Conservation (phyloP, 495 filamentous ascomycete species). For the Penicillium waksmanii region DNA sequence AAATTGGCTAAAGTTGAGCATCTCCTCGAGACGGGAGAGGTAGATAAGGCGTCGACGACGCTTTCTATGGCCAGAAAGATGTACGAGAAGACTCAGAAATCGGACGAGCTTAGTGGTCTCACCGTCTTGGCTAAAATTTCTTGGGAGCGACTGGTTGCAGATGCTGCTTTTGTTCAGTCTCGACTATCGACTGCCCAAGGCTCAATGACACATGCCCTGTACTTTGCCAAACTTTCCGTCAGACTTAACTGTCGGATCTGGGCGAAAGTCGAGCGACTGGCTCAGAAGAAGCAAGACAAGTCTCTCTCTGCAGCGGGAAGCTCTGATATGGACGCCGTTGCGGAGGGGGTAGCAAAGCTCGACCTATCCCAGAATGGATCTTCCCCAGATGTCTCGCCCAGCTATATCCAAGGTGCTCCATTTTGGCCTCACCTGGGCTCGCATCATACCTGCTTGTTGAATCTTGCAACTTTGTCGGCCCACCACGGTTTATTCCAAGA, state of each 20-base stretch:
- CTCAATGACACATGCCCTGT: conserved; percentile 64
- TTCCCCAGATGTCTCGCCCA: conserved; percentile 28
- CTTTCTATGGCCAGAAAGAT: conserved; percentile 37
- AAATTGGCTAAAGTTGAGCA: conserved; percentile 77
- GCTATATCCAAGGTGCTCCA: conserved; percentile 58
- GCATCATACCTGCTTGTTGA: conserved; percentile 67
- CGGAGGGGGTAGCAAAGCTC: conserved; percentile 48
- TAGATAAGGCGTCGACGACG: conserved; percentile 52
- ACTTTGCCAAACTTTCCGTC: conserved; percentile 67
- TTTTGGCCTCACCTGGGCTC: conserved; percentile 82
- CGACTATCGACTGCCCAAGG: conserved; percentile 66
- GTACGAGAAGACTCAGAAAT: conserved; percentile 41
- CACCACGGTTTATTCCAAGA: conserved; percentile 87
- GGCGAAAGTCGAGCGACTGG: conserved; percentile 63
- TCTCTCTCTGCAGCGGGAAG: conserved; percentile 20
- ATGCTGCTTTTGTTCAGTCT: conserved; percentile 63
- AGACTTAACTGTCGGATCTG: conserved; percentile 70
- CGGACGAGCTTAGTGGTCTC: conserved; percentile 32
- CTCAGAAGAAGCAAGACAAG: conserved; percentile 42
- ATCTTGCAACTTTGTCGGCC: conserved; percentile 75
- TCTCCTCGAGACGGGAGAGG: conserved; percentile 66
- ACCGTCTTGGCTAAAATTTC: conserved; percentile 40
- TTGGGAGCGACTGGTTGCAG: conserved; percentile 52
- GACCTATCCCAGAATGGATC: conserved; percentile 38
- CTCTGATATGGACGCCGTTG: conserved; percentile 45